Base-by-base conservation (phyloP, 2,329 filamentous ascomycete species). In the Ophiostoma piceae region DNA sequence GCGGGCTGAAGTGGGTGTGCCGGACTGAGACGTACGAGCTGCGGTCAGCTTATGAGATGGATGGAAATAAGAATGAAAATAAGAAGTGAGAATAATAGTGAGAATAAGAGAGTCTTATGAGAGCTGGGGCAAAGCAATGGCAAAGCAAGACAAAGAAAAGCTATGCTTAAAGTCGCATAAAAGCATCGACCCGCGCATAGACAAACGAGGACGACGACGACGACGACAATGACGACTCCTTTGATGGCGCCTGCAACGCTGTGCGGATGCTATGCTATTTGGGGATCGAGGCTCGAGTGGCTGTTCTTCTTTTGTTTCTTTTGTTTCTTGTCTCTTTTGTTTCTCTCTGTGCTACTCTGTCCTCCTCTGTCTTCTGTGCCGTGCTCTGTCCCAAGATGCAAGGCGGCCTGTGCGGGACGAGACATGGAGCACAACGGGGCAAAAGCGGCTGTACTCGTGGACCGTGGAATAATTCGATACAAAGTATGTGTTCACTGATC, bases 221-320 rank as follows among this genome's bases (percentile, higher is more conserved):
- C 67, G 67, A 69, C 65, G 68, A 62, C 65, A 67, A 32, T 67
- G 68, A 67, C 65, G 68, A 67, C 51, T 67, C 65, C 65, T 64
- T 37, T 43, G 68, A 62, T 65, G 62, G n/a, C 41, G 60, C 60
- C 41, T 69, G 67, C 41, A 57, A 66, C 68, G 11, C 47, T 69
- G 12, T 54, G 41, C 19, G 51, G 62, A 37, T 64, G 67, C 54
- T 68, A 37, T 57, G 54, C 22, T 60, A 22, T 43, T n/a, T 69
- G 65, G 35, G 35, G 35, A 35, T 37, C 54, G 14, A 32, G 64
- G 43, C 37, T 69, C 26, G 3, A 12, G 14, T 19, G 57, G n/a
- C n/a, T n/a, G n/a, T n/a, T n/a, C n/a, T 26, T 26, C n/a, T 57
- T 22, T 57, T 57, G 9, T 26, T 29, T 26, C 12, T 22, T 22